A percentile compares a stretch with the other conserved stretches of the same genome.
phyloP scores from a whole-genome alignment of 352 stramenopile genomes.

The Peronospora belbahrii region DNA sequence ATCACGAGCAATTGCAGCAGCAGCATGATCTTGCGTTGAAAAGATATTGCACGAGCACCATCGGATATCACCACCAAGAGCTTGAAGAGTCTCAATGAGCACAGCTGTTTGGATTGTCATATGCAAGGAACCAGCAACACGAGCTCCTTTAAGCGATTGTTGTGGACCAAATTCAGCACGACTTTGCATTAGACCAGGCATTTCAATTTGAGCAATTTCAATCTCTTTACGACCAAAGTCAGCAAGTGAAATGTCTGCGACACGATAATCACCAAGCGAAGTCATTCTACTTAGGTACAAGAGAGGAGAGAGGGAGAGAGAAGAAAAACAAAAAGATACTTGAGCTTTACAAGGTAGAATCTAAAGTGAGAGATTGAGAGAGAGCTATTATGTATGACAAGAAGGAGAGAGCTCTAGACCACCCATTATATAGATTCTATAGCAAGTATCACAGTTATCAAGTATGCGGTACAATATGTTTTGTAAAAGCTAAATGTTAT shows the following conservation, averaged over 20 bases:
- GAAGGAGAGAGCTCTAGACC: conserved; percentile 18
- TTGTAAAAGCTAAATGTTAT: too few species aligned
- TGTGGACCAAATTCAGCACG: conserved; percentile 85
- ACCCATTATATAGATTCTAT: too few species aligned
- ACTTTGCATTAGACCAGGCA: conserved; percentile 97
- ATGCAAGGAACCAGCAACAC: conserved; percentile 95
- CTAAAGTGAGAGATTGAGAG: conserved; percentile 14
- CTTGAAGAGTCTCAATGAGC: conserved; percentile 97
- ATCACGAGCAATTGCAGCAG: conserved; percentile 94
- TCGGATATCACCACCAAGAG: conserved; percentile 93
- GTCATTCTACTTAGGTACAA: too few species aligned
- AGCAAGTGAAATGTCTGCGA: conserved; percentile 97
- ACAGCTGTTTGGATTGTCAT: conserved; percentile 99
- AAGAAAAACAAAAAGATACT: neutral
- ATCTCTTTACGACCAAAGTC: conserved; percentile 99
- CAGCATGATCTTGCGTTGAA: conserved; percentile 97
- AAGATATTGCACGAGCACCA: conserved; percentile 99
- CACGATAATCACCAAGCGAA: conserved; percentile 65
- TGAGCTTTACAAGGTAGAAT: conserved; percentile 13
- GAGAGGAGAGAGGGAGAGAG: too few species aligned
- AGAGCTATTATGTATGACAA: neutral
- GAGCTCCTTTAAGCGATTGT: conserved; percentile 86
- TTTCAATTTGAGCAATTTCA: conserved; percentile 97
- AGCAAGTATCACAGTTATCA: too few species aligned
- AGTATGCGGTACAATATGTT: too few species aligned